These are phyloP conservation scores for Zalaria sp. DNA, from an alignment of 2,329 filamentous ascomycete species.

Conservation along the genomic window DNA sequence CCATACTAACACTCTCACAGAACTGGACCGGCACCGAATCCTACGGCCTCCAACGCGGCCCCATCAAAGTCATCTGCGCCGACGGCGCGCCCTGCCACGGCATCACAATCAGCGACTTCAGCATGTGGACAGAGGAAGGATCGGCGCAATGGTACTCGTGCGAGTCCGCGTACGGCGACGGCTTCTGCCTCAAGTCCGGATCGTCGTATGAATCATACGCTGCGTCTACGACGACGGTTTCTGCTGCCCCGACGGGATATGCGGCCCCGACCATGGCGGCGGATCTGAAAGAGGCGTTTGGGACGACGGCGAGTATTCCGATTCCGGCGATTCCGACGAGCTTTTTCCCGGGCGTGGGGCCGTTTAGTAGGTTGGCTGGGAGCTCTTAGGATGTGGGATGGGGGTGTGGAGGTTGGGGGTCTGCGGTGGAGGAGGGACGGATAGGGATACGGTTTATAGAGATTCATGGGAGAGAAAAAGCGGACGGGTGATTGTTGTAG, in stretches of 20 bases:
- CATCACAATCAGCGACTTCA: slow-evolving; percentile 36
- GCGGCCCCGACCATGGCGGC: slow-evolving; percentile 22
- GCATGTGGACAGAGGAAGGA: slow-evolving; percentile 35
- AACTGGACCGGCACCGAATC: slow-evolving; percentile 42
- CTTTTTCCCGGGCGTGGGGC: slow-evolving; percentile 22
- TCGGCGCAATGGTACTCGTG: slow-evolving; percentile 28
- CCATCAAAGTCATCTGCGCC: slow-evolving; percentile 39
- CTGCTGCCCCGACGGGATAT: slow-evolving; percentile 22
- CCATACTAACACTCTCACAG: slow-evolving; percentile 1
- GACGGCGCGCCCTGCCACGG: slow-evolving; percentile 37
- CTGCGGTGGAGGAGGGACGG: too few species aligned
- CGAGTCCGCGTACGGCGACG: slow-evolving; percentile 33
- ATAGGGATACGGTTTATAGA: too few species aligned
- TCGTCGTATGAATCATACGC: slow-evolving; percentile 14
- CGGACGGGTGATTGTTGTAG: too few species aligned
- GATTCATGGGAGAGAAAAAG: too few species aligned
- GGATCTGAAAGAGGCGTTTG: slow-evolving; percentile 16
- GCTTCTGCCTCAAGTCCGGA: slow-evolving; percentile 30
- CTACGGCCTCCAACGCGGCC: slow-evolving; percentile 36
- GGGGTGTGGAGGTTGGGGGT: too few species aligned
- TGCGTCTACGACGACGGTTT: slow-evolving; percentile 20
- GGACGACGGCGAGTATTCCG: slow-evolving; percentile 22
- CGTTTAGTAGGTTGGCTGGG: slow-evolving; percentile 2
- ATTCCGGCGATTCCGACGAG: slow-evolving; percentile 26
- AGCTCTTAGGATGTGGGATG: neutral